Conservation (phyloP, 257 asterid species). For the Knoxia roxburghii region DNA sequence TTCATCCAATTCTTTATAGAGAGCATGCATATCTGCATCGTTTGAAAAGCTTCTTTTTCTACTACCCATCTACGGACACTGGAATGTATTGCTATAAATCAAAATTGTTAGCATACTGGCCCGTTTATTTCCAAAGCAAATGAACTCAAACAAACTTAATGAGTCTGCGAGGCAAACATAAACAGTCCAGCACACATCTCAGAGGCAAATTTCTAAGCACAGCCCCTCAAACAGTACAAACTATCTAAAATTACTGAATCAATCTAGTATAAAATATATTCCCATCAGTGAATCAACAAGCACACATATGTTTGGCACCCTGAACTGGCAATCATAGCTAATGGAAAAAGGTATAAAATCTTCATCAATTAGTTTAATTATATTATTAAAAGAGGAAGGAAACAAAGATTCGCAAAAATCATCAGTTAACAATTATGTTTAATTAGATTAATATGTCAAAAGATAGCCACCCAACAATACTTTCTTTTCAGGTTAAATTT, state of each 20-base stretch:
- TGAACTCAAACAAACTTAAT: background rate
- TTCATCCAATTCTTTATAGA: conserved; percentile 87
- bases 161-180: conserved; percentile 1
- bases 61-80: conserved; percentile 89
- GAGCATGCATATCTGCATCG: conserved; percentile 59
- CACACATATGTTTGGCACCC: background rate
- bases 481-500: no score
- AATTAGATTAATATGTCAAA: no score
- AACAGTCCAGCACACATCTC: background rate
- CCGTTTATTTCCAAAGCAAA: conserved; percentile 11
- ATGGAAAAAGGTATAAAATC: no score
- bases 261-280: background rate
- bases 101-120: conserved; percentile 35
- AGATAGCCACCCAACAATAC: background rate
- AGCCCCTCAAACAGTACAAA: background rate
- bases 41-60: conserved; percentile 80
- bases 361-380: no score
- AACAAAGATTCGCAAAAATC: no score
- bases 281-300: background rate
- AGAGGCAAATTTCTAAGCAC: background rate
- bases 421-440: no score
- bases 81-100: conserved; percentile 54
- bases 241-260: background rate
- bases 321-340: background rate
- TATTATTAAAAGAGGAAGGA: no score